phyloP scores from a whole-genome alignment of 2,329 filamentous ascomycete species.

The Trematosphaeria pertusa region DNA sequence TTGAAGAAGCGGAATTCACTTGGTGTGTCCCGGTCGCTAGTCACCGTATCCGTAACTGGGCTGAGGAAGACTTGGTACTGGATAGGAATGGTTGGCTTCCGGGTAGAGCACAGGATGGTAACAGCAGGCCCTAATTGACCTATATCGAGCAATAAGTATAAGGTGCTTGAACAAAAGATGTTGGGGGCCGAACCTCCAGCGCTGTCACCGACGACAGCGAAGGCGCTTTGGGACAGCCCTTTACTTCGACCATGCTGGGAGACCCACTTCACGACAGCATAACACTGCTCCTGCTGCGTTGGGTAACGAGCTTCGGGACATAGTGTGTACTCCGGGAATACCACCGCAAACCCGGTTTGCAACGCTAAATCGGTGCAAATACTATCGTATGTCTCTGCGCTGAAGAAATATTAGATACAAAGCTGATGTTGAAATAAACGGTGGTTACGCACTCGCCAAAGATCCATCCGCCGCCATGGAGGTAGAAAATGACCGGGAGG shows the following conservation, averaged over 20 bases:
- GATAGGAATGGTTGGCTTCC: not conserved
- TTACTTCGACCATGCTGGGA: slow-evolving; percentile 3
- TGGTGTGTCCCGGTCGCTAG: slow-evolving; percentile 5
- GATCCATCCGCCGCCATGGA: slow-evolving; percentile 9
- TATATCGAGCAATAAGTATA: not conserved
- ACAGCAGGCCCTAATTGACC: not conserved
- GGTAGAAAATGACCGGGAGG: slow-evolving; percentile 8
- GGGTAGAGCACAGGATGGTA: not conserved
- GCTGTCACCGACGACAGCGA: slow-evolving; percentile 6
- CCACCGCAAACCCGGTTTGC: slow-evolving; percentile 3
- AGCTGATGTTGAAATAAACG: not conserved
- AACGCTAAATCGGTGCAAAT: slow-evolving; percentile 7
- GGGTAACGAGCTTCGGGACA: slow-evolving; percentile 9
- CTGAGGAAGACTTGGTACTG: slow-evolving; percentile 4
- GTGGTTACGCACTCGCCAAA: slow-evolving; percentile 3
- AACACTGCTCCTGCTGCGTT: slow-evolving; percentile 9
- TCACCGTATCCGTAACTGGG: slow-evolving; percentile 1
- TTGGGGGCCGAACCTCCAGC: slow-evolving; percentile 1
- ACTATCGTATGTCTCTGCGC: slow-evolving; percentile 5
- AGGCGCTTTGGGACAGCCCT: not conserved
- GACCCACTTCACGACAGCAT: slow-evolving; percentile 6
- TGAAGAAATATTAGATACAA: not conserved
- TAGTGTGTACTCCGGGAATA: slow-evolving; percentile 7
- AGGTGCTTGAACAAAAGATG: not conserved
- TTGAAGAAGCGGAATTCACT: slow-evolving; percentile 12